Conservation (phyloP, 495 filamentous ascomycete species). For the Aspergillus coremiiformis region DNA sequence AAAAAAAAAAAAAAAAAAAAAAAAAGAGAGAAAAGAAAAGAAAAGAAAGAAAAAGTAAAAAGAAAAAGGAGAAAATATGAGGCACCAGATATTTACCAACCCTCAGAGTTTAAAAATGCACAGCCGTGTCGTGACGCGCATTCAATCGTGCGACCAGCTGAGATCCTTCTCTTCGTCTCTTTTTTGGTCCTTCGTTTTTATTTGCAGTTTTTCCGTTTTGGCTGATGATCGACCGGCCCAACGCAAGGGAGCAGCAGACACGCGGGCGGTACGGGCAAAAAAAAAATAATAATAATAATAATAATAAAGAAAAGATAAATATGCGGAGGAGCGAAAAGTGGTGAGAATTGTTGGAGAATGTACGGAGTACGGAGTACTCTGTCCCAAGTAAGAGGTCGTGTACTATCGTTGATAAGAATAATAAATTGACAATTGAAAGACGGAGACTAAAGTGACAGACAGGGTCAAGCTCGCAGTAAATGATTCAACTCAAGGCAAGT, state of each 20-base stretch:
- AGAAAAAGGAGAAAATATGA: constrained; percentile 5
- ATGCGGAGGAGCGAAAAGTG: not conserved
- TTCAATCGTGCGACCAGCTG: constrained; percentile 15
- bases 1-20: constrained; percentile 1
- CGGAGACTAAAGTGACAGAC: not conserved
- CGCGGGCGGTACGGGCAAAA: not conserved
- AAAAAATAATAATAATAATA: too few species aligned
- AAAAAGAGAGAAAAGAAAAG: not conserved
- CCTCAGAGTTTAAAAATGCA: not conserved
- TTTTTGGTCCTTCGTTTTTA: constrained; percentile 6
- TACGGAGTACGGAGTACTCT: not conserved
- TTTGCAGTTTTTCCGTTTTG: constrained; percentile 9
- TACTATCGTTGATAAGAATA: not conserved
- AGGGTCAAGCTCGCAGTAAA: not conserved
- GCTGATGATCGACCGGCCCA: constrained; percentile 16
- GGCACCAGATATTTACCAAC: constrained; percentile 1
- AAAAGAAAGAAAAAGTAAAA: constrained; percentile 1
- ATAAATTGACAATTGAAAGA: not conserved
- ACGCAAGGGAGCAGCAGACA: constrained; percentile 13
- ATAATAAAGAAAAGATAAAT: too few species aligned
- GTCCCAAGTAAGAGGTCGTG: not conserved
- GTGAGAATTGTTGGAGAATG: not conserved
- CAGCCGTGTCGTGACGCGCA: not conserved
- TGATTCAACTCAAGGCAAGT: constrained; percentile 1
- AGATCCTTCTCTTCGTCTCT: constrained; percentile 4